These are phyloP conservation scores for Butyriboletus loyo DNA, from an alignment of 768 basidiomycete genomes.

Conservation along the genomic window DNA sequence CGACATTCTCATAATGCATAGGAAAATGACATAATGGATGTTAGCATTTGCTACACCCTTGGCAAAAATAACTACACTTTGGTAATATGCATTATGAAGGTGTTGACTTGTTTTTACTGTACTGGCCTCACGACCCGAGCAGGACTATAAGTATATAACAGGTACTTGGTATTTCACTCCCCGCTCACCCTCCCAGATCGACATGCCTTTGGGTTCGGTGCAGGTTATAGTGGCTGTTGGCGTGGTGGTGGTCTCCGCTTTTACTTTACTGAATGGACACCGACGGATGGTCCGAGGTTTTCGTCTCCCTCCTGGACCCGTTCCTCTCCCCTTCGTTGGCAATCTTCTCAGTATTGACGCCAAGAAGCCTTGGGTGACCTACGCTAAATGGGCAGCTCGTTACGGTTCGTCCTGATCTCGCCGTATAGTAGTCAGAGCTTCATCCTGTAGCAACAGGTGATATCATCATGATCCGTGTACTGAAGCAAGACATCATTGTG, in stretches of 20 bases:
- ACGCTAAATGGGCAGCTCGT: constrained; percentile 15
- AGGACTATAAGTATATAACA: constrained; percentile 1
- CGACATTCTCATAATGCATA: no score
- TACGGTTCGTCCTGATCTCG: constrained; percentile 9
- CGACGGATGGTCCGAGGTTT: not conserved
- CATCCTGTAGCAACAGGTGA: constrained; percentile 9
- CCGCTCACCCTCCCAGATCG: not conserved
- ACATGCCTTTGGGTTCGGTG: not conserved
- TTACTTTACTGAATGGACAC: constrained; percentile 1
- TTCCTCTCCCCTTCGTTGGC: constrained; percentile 15
- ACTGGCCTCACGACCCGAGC: no score
- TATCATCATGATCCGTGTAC: constrained; percentile 19
- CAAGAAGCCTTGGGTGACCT: constrained; percentile 20
- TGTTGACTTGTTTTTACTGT: no score
- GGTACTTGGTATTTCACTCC: not conserved
- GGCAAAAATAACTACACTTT: no score
- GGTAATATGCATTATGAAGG: no score
- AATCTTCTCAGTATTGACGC: constrained; percentile 16
- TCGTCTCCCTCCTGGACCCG: constrained; percentile 17
- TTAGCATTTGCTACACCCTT: no score
- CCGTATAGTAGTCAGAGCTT: not conserved
- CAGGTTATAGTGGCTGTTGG: not conserved
- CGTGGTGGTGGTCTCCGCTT: not conserved
- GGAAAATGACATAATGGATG: no score
- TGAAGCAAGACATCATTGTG: constrained; percentile 23